Conservation (phyloP, 148 eudicot genomes). For the Rhododendron williamsianum region DNA sequence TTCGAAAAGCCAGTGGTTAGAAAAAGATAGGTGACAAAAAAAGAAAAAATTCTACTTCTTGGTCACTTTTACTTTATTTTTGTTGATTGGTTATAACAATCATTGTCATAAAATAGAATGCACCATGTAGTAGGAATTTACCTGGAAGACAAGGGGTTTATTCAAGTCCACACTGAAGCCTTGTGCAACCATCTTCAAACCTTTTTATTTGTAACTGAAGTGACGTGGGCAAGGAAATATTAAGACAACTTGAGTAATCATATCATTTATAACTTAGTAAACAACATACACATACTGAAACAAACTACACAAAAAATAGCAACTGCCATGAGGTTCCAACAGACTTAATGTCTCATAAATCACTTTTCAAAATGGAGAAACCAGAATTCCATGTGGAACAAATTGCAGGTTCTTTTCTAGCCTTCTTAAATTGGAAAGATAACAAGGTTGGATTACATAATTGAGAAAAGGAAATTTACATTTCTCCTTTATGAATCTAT, state of each 20-base stretch:
- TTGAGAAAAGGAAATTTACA: not conserved
- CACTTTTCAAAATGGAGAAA: not conserved
- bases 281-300: not conserved
- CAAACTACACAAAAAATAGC: not conserved
- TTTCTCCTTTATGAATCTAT: not conserved
- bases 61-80: not conserved
- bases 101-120: not conserved
- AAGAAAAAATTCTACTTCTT: not conserved
- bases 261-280: not conserved
- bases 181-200: conserved; percentile 65
- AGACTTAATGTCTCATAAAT: not conserved
- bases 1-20: not conserved
- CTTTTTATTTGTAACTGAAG: not conserved
- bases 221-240: not conserved
- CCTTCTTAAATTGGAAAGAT: not conserved
- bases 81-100: not conserved
- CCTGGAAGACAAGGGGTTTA: conserved; percentile 97
- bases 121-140: conserved; percentile 4
- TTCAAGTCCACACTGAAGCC: conserved; percentile 75
- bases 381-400: not conserved
- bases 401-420: not conserved
- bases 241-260: not conserved
- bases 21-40: not conserved
- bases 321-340: not conserved
- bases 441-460: not conserved